Base-by-base conservation (phyloP, 164 flowering plant species). In the Aristolochia fimbriata region DNA sequence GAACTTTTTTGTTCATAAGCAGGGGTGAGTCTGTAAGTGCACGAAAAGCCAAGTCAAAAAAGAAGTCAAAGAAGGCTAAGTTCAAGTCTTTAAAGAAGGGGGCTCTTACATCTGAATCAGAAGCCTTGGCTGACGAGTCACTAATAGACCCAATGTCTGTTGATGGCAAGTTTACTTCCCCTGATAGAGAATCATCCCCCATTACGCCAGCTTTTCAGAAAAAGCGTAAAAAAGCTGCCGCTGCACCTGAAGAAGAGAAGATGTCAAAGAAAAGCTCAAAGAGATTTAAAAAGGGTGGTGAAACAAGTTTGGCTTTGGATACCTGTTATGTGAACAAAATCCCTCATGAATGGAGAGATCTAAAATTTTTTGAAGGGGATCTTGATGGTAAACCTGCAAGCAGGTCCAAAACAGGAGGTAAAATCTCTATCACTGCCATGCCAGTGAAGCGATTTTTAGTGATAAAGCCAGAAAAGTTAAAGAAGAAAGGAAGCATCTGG, bases 1-100 rank as follows among this genome's bases (percentile, higher is more conserved):
- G n/a, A n/a, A n/a, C n/a, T 64, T 70, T 52, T 55, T 30, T 21
- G 21, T 55, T n/a, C n/a, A n/a, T n/a, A 55, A 48, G 52, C 86
- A 89, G 96, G 85, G 72, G 73, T 62, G 79, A 83, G 45, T 59
- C 33, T 48, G 57, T 67, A 17, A 54, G 70, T 65, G 70, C 70
- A 48, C 55, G 66, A 21, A 91, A 83, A 63, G 76, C 81, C 17
- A 94, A 87, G 75, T 64, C 85, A 2, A 94, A 86, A 70, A 91
- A 88, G 84, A 94, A 91, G 72, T 13, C 76, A 17, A 94, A 91
- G 81, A 94, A 91, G 72, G 65, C 88, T n/a, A 94, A 88, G 78
- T 94, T 94, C 74, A 94, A 87, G 69, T 88, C 95, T 68, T 73
- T 91, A 70, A 91, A 83, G 79, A 94, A 85, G 72, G 87, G 80